Evolutionary conservation across 768 basidiomycete genomes (phyloP).

Genomic region (Mycena galopus): DNA sequence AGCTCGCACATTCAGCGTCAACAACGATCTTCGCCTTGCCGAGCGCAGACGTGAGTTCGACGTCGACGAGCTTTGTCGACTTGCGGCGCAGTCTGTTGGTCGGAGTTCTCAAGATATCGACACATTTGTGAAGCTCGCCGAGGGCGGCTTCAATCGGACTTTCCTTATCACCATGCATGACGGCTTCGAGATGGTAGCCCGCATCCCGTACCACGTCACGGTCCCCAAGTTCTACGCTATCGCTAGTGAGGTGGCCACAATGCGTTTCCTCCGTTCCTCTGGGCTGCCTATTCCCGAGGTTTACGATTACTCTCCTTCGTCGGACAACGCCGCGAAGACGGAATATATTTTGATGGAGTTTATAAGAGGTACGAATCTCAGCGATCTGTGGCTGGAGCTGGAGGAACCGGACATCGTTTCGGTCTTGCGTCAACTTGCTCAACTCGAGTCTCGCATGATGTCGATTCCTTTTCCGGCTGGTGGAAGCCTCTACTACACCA

Average conservation of each 20-base stretch:
- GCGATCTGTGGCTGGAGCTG: constrained; percentile 56
- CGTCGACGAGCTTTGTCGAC: constrained; percentile 55
- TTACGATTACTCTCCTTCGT: constrained; percentile 56
- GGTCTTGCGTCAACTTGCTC: constrained; percentile 56
- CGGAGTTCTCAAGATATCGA: constrained; percentile 54
- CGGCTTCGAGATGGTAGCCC: constrained; percentile 54
- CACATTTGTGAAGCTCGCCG: constrained; percentile 56
- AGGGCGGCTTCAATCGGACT: constrained; percentile 57
- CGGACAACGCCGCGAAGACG: constrained; percentile 55
- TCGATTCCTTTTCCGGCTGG: constrained; percentile 62
- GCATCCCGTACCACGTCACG: constrained; percentile 55
- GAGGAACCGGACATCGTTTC: constrained; percentile 55
- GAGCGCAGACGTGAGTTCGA: constrained; percentile 60
- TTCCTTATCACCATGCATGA: constrained; percentile 56
- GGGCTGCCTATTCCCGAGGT: constrained; percentile 58
- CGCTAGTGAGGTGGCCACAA: constrained; percentile 63
- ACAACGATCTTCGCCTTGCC: constrained; percentile 59
- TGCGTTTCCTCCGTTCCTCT: constrained; percentile 53
- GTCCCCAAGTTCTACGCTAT: constrained; percentile 53
- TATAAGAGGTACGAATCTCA: constrained; percentile 54
- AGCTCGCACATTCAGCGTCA: constrained; percentile 49
- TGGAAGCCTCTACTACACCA: constrained; percentile 62
- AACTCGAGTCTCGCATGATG: constrained; percentile 65
- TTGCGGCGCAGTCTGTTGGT: constrained; percentile 58
- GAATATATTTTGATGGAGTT: constrained; percentile 64